Conservation (phyloP, 1,139 yeast species). For the Yamadazyma epiphylla region DNA sequence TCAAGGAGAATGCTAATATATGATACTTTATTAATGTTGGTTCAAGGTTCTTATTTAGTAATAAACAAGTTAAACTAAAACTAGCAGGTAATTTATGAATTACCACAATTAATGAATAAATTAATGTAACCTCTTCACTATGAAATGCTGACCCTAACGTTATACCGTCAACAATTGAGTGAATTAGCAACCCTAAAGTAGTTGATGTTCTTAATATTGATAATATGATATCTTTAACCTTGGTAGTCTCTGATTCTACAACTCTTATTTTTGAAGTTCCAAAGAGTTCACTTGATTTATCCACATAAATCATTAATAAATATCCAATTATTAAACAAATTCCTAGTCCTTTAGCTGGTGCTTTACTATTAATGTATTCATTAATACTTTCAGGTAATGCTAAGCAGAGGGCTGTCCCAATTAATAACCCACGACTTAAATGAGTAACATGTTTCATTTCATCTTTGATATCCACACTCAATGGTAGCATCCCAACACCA, state of each 20-base stretch:
- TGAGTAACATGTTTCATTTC: slow-evolving; percentile 29
- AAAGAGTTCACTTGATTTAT: slow-evolving; percentile 22
- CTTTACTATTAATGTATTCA: slow-evolving; percentile 29
- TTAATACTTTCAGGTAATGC: slow-evolving; percentile 71
- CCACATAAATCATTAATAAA: slow-evolving; percentile 47
- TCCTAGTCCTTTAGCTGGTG: slow-evolving; percentile 19
- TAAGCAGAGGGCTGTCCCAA: slow-evolving; percentile 62
- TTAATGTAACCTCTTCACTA: slow-evolving; percentile 41
- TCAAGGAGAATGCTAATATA: slow-evolving; percentile 42
- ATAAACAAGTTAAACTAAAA: slow-evolving; percentile 60
- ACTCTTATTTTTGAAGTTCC: background rate
- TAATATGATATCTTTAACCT: slow-evolving; percentile 4
- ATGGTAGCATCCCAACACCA: slow-evolving; percentile 30
- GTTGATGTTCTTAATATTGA: slow-evolving; percentile 34
- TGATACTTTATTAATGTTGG: slow-evolving; percentile 34
- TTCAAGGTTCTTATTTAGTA: slow-evolving; percentile 37
- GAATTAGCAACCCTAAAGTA: slow-evolving; percentile 62
- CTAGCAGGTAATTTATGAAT: slow-evolving; percentile 76
- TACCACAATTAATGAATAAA: slow-evolving; percentile 57
- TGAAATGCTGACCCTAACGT: slow-evolving; percentile 63
- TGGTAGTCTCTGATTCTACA: no score
- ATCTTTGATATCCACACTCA: slow-evolving; percentile 13
- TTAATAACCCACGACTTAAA: slow-evolving; percentile 59
- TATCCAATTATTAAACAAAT: slow-evolving; percentile 45
- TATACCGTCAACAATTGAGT: slow-evolving; percentile 72